Conservation (phyloP, 2,329 filamentous ascomycete genomes). For the Thielaviopsis populi region DNA sequence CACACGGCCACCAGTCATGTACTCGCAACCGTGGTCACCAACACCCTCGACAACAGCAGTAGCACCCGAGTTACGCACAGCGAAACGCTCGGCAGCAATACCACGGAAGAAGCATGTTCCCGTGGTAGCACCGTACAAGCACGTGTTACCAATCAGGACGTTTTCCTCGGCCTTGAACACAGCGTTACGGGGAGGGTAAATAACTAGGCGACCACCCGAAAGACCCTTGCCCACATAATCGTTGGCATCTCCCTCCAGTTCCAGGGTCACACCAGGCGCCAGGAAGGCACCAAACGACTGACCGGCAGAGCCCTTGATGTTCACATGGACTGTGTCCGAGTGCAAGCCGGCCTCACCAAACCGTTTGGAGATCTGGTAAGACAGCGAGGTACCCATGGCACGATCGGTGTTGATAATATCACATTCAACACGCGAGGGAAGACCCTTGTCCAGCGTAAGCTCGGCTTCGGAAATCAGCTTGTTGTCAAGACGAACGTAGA, state of each 20-base stretch:
- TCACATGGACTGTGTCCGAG: constrained; percentile 86
- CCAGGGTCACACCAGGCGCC: constrained; percentile 81
- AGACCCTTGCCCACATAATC: constrained; percentile 95
- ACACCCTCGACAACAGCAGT: constrained; percentile 93
- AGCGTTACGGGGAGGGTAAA: constrained; percentile 80
- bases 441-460: constrained; percentile 81
- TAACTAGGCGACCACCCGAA: constrained; percentile 79
- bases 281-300: constrained; percentile 94
- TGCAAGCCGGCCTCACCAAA: constrained; percentile 82
- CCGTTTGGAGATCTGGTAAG: constrained; percentile 87
- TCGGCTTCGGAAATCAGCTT: constrained; percentile 94
- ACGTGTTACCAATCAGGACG: constrained; percentile 83
- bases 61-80: constrained; percentile 89
- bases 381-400: constrained; percentile 81
- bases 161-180: constrained; percentile 96
- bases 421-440: constrained; percentile 85
- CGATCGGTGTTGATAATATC: constrained; percentile 95
- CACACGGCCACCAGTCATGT: constrained; percentile 94
- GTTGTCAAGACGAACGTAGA: constrained; percentile 88
- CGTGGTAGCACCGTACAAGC: constrained; percentile 81
- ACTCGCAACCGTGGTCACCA: constrained; percentile 93
- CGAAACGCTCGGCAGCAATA: constrained; percentile 90
- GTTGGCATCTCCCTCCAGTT: constrained; percentile 90
- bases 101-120: constrained; percentile 95
- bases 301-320: constrained; percentile 89